Evolutionary conservation across 192 early-diverging fungal genomes (phyloP).

Genomic region (Umbelopsis sp.): DNA sequence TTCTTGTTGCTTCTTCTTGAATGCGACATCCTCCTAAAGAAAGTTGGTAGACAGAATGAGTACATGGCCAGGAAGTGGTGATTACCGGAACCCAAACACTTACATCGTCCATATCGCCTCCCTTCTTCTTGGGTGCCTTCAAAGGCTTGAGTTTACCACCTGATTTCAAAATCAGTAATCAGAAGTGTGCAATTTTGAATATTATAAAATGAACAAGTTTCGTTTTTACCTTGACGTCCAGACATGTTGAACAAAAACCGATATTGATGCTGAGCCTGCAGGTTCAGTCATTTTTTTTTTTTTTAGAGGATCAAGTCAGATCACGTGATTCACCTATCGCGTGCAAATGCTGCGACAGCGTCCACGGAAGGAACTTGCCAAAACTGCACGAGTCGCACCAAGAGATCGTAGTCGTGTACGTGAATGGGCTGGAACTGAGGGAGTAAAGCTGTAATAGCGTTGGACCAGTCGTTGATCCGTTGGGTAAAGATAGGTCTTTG

Average conservation of each 20-base stretch:
- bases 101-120: constrained; percentile 65
- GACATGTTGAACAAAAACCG: constrained; percentile 43
- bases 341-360: too few relatives aligned
- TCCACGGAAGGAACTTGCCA: too few relatives aligned
- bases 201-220: not conserved
- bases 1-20: constrained; percentile 81
- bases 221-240: constrained; percentile 54
- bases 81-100: too few relatives aligned
- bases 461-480: too few relatives aligned
- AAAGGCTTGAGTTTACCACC: constrained; percentile 91
- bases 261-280: not conserved
- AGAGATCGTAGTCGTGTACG: too few relatives aligned
- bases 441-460: too few relatives aligned
- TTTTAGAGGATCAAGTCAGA: too few relatives aligned
- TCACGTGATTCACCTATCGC: not conserved
- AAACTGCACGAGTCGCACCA: too few relatives aligned
- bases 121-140: constrained; percentile 79
- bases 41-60: not conserved
- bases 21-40: constrained; percentile 67
- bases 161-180: not conserved
- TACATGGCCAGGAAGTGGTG: not conserved
- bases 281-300: not conserved
- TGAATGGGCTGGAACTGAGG: too few relatives aligned
- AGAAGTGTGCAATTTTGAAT: not conserved
- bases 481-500: too few relatives aligned